A percentile compares a stretch with the other conserved stretches of the same genome.
phyloP scores from a whole-genome alignment of 1,284 basidiomycete genomes.

The Inonotus hispidus region DNA sequence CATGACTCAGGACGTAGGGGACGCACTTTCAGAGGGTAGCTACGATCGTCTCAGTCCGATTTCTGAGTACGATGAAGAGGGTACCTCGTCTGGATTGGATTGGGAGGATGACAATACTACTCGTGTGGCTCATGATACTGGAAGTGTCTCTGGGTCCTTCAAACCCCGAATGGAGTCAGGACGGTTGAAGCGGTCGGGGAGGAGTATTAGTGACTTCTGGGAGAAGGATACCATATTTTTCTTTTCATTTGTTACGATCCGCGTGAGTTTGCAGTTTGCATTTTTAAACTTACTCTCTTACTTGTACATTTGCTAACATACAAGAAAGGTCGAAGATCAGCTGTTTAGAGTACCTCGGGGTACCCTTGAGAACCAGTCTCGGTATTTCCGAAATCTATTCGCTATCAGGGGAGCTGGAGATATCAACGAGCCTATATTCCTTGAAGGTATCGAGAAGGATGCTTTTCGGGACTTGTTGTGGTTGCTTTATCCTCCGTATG shows the following conservation, averaged over 20 bases:
- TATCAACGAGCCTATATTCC: background rate
- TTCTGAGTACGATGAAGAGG: too few relatives aligned
- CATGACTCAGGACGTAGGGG: too few relatives aligned
- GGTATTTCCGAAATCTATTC: constrained; percentile 9
- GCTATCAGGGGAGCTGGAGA: background rate
- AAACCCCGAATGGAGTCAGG: too few relatives aligned
- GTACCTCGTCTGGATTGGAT: too few relatives aligned
- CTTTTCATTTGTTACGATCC: background rate
- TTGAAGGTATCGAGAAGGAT: constrained; percentile 3
- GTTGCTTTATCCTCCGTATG: constrained; percentile 10
- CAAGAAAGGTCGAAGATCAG: constrained; percentile 1
- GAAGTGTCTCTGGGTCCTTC: too few relatives aligned
- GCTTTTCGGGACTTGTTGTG: background rate
- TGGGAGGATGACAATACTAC: too few relatives aligned
- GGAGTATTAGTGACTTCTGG: background rate
- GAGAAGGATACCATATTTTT: background rate
- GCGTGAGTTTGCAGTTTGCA: background rate
- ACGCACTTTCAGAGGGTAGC: too few relatives aligned
- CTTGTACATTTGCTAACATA: too few relatives aligned
- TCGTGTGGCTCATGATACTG: too few relatives aligned
- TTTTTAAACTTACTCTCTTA: background rate
- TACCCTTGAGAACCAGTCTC: constrained; percentile 7
- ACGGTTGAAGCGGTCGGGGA: too few relatives aligned
- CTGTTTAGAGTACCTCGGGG: constrained; percentile 10
- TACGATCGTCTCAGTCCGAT: too few relatives aligned